Evolutionary conservation across 495 filamentous ascomycete species (phyloP).

Genomic region (Penicillium nucicola): DNA sequence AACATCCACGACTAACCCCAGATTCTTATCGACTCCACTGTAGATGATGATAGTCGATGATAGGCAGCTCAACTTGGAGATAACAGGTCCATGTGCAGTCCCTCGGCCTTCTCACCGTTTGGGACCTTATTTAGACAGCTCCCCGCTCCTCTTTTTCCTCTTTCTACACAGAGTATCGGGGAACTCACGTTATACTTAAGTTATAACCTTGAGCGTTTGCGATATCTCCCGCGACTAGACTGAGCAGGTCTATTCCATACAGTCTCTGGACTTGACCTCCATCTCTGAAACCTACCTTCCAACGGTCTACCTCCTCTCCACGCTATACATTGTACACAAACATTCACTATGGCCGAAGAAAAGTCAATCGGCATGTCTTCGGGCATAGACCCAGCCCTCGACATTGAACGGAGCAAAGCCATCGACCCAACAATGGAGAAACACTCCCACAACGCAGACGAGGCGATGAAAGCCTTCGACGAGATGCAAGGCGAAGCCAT

Average conservation of each 20-base stretch:
- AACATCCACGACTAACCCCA: constrained; percentile 10
- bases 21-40: constrained; percentile 21
- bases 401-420: constrained; percentile 22
- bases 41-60: constrained; percentile 17
- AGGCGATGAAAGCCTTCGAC: constrained; percentile 56
- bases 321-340: neutral
- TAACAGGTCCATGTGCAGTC: neutral
- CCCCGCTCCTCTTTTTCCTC: neutral
- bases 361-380: constrained; percentile 15
- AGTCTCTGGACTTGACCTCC: too few species aligned
- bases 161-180: neutral
- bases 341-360: constrained; percentile 19
- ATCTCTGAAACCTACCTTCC: too few species aligned
- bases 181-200: too few species aligned
- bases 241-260: too few species aligned
- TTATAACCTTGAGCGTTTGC: too few species aligned
- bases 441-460: constrained; percentile 58
- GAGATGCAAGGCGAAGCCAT: constrained; percentile 45
- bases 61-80: neutral
- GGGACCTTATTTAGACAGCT: neutral
- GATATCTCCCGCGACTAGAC: too few species aligned
- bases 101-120: neutral
- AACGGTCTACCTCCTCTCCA: neutral
- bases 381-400: constrained; percentile 23
- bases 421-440: constrained; percentile 41